A percentile compares a stretch with the other conserved stretches of the same genome.
phyloP scores from a whole-genome alignment of 1,139 yeast genomes.

The Geotrichum bryndzae region DNA sequence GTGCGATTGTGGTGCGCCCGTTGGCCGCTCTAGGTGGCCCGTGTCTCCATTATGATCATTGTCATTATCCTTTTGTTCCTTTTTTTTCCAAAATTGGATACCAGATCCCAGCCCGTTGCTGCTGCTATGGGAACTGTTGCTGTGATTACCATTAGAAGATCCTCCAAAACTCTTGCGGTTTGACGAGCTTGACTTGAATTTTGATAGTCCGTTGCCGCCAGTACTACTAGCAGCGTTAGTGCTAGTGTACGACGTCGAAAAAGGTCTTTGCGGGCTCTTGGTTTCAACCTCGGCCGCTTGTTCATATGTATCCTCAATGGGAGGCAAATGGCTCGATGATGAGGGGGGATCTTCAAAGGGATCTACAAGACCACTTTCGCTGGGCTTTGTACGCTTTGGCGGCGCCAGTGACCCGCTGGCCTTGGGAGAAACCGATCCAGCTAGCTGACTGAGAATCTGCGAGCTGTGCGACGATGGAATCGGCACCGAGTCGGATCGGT shows the following conservation, averaged over 20 bases:
- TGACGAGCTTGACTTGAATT: background rate
- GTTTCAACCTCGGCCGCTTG: background rate
- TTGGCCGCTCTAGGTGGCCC: background rate
- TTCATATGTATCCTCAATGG: background rate
- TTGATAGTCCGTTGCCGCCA: background rate
- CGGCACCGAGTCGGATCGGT: background rate
- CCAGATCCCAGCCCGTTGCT: background rate
- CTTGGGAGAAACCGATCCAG: background rate
- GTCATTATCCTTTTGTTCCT: constrained; percentile 1
- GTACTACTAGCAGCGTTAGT: background rate
- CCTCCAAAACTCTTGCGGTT: background rate
- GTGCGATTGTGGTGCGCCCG: background rate
- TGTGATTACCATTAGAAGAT: background rate
- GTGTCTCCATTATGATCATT: background rate
- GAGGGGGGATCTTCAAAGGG: background rate
- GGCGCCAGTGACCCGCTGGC: background rate
- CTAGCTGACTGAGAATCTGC: background rate
- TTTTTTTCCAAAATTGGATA: constrained; percentile 14
- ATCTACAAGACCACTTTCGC: background rate
- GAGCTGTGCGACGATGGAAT: background rate
- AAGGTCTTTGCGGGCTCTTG: background rate
- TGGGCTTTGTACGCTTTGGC: background rate
- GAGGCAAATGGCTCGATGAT: background rate
- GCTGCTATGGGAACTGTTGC: background rate
- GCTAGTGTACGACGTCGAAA: background rate